Conservation (phyloP, 2,329 filamentous ascomycete genomes). For the Neopestalotiopsis rosae region DNA sequence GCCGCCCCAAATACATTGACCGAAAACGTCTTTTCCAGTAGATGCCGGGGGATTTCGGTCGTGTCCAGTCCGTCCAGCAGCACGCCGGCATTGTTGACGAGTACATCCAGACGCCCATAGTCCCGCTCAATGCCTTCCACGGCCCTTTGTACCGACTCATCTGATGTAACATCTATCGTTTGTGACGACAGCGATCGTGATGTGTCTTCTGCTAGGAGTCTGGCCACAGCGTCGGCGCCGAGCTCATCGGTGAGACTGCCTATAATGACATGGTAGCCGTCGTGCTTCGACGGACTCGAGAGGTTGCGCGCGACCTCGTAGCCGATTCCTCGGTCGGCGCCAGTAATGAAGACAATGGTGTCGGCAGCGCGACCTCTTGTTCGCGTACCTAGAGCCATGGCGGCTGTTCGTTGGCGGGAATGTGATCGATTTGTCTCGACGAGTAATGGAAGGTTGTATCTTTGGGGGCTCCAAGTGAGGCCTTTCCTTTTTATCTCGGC, state of each 20-base stretch:
- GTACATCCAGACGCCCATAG: constrained; percentile 38
- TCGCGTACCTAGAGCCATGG: background rate
- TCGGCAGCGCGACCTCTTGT: background rate
- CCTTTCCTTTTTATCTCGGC: background rate
- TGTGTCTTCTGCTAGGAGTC: background rate
- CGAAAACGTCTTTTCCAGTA: constrained; percentile 43
- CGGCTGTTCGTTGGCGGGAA: background rate
- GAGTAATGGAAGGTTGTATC: background rate
- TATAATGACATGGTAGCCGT: constrained; percentile 12
- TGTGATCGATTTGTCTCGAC: background rate
- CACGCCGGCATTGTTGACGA: constrained; percentile 42
- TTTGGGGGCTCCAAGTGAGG: background rate
- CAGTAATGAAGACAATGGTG: constrained; percentile 14
- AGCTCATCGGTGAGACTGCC: constrained; percentile 1
- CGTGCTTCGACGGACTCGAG: constrained; percentile 4
- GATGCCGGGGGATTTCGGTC: constrained; percentile 33
- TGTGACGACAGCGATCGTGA: constrained; percentile 12
- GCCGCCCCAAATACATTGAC: constrained; percentile 43
- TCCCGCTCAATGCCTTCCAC: constrained; percentile 26
- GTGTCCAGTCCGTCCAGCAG: constrained; percentile 30
- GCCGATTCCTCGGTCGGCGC: constrained; percentile 9
- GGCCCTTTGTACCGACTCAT: constrained; percentile 33
- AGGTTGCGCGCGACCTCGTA: constrained; percentile 9
- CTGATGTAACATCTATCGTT: constrained; percentile 25
- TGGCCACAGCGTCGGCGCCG: background rate